A percentile compares a stretch with the other conserved stretches of the same genome.
Evolutionary conservation across 78 protist species (phyloP).

Genomic region (Creolimax fragrantissima): DNA sequence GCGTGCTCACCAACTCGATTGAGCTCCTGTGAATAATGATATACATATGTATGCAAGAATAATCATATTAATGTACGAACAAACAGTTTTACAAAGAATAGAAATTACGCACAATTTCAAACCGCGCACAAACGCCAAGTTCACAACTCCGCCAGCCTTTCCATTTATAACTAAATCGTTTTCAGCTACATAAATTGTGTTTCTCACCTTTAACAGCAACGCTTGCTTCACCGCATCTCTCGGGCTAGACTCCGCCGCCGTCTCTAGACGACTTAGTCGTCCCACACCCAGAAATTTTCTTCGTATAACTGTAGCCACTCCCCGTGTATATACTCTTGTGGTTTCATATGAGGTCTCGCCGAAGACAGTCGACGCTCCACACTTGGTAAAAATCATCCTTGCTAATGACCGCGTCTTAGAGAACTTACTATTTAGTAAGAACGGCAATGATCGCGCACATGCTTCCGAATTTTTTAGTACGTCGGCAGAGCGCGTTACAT

Average conservation of each 20-base stretch:
- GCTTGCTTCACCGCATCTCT: neutral
- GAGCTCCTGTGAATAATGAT: neutral
- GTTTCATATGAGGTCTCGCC: too few relatives aligned
- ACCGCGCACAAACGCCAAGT: neutral
- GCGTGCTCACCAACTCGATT: slow-evolving; percentile 10
- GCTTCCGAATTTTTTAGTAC: too few relatives aligned
- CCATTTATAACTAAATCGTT: neutral
- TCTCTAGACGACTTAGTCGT: neutral
- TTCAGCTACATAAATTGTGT: neutral
- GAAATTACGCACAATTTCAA: neutral
- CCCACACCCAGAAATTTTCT: neutral
- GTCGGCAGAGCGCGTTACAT: too few relatives aligned
- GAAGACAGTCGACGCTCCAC: too few relatives aligned
- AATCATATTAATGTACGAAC: neutral
- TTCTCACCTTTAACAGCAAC: neutral
- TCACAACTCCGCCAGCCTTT: too few relatives aligned
- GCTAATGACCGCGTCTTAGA: too few relatives aligned
- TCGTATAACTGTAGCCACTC: neutral
- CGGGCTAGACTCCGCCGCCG: neutral
- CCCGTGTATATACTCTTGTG: too few relatives aligned
- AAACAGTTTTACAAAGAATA: neutral
- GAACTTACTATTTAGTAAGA: too few relatives aligned
- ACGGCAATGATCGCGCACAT: too few relatives aligned
- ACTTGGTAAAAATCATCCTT: too few relatives aligned
- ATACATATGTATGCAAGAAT: neutral